These are phyloP conservation scores for Mycena alexandri DNA, from an alignment of 768 basidiomycete species.

Conservation along the genomic window DNA sequence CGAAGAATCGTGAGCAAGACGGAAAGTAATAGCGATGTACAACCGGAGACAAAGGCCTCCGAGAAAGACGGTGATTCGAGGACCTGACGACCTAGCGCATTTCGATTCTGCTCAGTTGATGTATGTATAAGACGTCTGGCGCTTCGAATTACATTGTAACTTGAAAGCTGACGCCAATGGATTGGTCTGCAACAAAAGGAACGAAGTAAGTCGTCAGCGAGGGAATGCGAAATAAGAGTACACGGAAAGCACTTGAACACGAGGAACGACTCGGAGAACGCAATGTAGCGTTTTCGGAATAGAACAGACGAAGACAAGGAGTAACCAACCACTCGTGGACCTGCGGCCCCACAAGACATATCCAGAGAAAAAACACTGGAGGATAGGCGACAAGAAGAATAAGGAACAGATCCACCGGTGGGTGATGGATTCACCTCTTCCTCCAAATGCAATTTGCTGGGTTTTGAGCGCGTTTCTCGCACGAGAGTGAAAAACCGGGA, in stretches of 20 bases:
- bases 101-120: conserved; percentile 22
- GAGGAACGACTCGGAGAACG: conserved; percentile 10
- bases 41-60: conserved; percentile 9
- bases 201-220: conserved; percentile 5
- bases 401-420: too few relatives aligned
- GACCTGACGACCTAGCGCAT: conserved; percentile 14
- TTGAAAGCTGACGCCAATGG: conserved; percentile 7
- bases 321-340: too few relatives aligned
- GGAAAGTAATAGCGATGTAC: conserved; percentile 14
- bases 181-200: conserved; percentile 12
- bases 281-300: conserved; percentile 7
- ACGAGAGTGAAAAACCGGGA: too few relatives aligned
- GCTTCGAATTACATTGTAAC: too few relatives aligned
- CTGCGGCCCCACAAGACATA: too few relatives aligned
- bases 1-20: conserved; percentile 6
- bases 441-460: too few relatives aligned
- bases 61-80: conserved; percentile 17
- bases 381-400: too few relatives aligned
- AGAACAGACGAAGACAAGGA: not conserved
- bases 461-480: too few relatives aligned
- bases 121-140: conserved; percentile 14
- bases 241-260: conserved; percentile 8
- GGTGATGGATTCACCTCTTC: too few relatives aligned
- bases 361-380: too few relatives aligned
- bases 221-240: conserved; percentile 16